Evolutionary conservation across 495 filamentous ascomycete species (phyloP).

Genomic region (Beverwykella pulmonaria): DNA sequence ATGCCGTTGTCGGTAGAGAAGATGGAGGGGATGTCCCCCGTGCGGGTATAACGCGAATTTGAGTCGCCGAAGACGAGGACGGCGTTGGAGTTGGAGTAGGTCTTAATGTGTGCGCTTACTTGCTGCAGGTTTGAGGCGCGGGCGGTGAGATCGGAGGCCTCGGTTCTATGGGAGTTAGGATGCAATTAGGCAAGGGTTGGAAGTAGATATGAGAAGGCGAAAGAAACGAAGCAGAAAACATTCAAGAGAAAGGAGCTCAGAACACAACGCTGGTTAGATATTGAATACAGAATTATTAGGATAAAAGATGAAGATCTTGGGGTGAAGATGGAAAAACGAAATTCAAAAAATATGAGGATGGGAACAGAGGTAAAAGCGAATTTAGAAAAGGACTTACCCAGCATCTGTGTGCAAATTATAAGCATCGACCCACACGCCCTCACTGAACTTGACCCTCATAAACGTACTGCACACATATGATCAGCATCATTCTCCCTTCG

Average conservation of each 20-base stretch:
- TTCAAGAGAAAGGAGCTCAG: too few species aligned
- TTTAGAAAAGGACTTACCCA: conserved; percentile 42
- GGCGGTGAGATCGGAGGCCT: conserved; percentile 52
- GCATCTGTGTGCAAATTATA: conserved; percentile 69
- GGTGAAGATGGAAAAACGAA: background rate
- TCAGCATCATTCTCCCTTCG: too few species aligned
- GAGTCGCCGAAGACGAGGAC: conserved; percentile 64
- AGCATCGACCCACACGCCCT: conserved; percentile 57
- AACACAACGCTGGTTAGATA: too few species aligned
- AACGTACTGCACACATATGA: conserved; percentile 48
- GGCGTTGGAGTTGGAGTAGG: conserved; percentile 57
- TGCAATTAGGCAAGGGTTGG: too few species aligned
- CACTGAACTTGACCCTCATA: conserved; percentile 55
- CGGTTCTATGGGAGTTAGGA: conserved; percentile 45
- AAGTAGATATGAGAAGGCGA: background rate
- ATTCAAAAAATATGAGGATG: too few species aligned
- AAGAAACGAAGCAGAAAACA: background rate
- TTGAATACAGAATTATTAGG: too few species aligned
- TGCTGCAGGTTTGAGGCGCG: conserved; percentile 60
- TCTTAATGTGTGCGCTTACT: conserved; percentile 57
- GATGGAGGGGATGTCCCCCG: conserved; percentile 50
- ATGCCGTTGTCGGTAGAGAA: conserved; percentile 49
- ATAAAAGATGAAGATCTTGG: too few species aligned
- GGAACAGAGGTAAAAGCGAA: background rate
- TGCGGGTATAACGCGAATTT: conserved; percentile 61